These are phyloP conservation scores for Akanthomyces dipterigenus DNA, from an alignment of 2,329 filamentous ascomycete genomes.

Conservation along the genomic window DNA sequence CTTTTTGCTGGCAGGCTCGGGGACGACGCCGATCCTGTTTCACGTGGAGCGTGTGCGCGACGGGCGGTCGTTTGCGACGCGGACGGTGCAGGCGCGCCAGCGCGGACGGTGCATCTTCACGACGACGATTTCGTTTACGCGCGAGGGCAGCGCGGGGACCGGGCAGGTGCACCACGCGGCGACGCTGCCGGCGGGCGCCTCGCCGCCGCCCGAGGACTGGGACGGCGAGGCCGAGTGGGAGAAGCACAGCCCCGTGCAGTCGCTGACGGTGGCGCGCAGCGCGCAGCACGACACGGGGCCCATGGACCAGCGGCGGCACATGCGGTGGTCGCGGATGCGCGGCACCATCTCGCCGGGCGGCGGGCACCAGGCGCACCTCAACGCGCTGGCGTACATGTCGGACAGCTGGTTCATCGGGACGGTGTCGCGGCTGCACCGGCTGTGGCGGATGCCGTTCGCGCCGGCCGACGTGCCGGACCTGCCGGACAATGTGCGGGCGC, in stretches of 20 bases:
- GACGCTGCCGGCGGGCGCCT: slow-evolving; percentile 44
- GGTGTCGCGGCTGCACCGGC: slow-evolving; percentile 68
- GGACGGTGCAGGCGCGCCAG: slow-evolving; percentile 94
- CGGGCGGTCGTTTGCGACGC: slow-evolving; percentile 80
- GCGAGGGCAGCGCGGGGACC: slow-evolving; percentile 49
- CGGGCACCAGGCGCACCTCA: slow-evolving; percentile 74
- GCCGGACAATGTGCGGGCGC: slow-evolving; percentile 32
- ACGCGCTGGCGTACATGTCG: slow-evolving; percentile 85
- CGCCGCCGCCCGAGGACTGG: slow-evolving; percentile 30
- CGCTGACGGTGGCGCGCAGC: slow-evolving; percentile 25
- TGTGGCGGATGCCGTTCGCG: slow-evolving; percentile 64
- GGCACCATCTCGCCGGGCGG: slow-evolving; percentile 67
- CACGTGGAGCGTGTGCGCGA: slow-evolving; percentile 92
- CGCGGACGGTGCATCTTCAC: slow-evolving; percentile 88
- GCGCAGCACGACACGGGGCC: slow-evolving; percentile 38
- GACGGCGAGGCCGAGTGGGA: slow-evolving; percentile 43
- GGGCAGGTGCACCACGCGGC: slow-evolving; percentile 58
- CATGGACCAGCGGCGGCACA: slow-evolving; percentile 54
- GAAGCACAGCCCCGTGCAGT: slow-evolving; percentile 43
- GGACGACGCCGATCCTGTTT: slow-evolving; percentile 81
- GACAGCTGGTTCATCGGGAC: slow-evolving; percentile 94
- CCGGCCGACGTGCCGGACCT: slow-evolving; percentile 48
- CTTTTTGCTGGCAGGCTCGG: slow-evolving; percentile 86
- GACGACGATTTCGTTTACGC: slow-evolving; percentile 83
- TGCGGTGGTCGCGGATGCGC: slow-evolving; percentile 68